These are phyloP conservation scores for Helotiales sp. DNA, from an alignment of 2,329 filamentous ascomycete species.

Conservation along the genomic window DNA sequence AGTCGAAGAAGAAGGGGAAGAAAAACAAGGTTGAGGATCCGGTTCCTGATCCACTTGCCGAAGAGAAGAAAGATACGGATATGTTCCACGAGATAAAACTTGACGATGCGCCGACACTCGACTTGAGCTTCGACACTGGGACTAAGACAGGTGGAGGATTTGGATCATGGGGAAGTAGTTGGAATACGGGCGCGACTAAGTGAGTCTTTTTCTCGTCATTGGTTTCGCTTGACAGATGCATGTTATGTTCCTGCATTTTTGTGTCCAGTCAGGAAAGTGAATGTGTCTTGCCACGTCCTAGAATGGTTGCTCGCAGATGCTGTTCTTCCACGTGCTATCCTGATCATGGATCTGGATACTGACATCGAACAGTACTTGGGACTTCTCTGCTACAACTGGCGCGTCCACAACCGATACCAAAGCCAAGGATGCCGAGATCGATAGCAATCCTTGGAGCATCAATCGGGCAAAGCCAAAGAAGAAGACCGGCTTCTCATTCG, in stretches of 20 bases:
- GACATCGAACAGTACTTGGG: conserved; percentile 23
- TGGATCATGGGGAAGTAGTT: conserved; percentile 60
- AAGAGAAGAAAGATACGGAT: conserved; percentile 42
- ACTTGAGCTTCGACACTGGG: conserved; percentile 53
- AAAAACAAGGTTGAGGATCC: conserved; percentile 44
- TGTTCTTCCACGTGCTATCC: not conserved
- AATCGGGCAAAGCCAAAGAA: conserved; percentile 52
- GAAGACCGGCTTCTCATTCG: conserved; percentile 51
- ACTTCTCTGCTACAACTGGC: conserved; percentile 28
- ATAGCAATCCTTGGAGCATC: conserved; percentile 51
- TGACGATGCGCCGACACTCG: conserved; percentile 56
- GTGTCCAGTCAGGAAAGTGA: not conserved
- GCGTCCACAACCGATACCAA: conserved; percentile 43
- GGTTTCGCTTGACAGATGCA: not conserved
- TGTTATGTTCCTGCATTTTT: not conserved
- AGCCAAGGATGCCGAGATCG: conserved; percentile 42
- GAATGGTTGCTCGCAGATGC: not conserved
- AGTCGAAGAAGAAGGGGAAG: conserved; percentile 60
- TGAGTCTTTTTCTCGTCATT: conserved; percentile 9
- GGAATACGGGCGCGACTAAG: conserved; percentile 49
- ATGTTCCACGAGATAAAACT: conserved; percentile 71
- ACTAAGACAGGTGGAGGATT: conserved; percentile 46
- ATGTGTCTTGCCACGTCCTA: not conserved
- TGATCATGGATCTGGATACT: not conserved
- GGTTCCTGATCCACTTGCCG: conserved; percentile 30